phyloP scores from a whole-genome alignment of 1,284 basidiomycete species.

The Apiotrichum sp. region DNA sequence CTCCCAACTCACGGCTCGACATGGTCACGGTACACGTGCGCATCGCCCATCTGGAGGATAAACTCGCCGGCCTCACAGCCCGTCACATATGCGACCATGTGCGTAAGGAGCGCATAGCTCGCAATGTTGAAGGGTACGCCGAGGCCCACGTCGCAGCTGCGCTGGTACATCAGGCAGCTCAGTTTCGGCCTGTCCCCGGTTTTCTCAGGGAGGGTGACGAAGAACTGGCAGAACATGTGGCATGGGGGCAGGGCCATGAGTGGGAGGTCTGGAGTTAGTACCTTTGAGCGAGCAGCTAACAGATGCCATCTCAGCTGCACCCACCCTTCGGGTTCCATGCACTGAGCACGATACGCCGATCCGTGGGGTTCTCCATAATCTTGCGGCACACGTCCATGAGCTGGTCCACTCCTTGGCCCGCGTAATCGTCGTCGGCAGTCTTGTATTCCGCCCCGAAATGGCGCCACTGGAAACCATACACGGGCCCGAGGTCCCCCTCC shows the following conservation, averaged over 20 bases:
- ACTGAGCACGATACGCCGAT: constrained; percentile 88
- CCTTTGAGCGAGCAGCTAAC: neutral
- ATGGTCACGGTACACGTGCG: constrained; percentile 93
- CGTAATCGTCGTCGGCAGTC: constrained; percentile 75
- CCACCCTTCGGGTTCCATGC: constrained; percentile 96
- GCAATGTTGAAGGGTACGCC: constrained; percentile 99
- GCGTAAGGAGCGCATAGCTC: constrained; percentile 90
- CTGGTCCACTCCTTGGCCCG: constrained; percentile 89
- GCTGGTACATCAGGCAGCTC: constrained; percentile 95
- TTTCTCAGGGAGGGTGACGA: constrained; percentile 69
- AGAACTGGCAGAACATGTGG: constrained; percentile 98
- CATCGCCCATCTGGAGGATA: constrained; percentile 89
- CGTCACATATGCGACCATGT: constrained; percentile 92
- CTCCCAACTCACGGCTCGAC: constrained; percentile 56
- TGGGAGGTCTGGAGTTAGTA: constrained; percentile 61
- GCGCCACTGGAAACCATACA: constrained; percentile 98
- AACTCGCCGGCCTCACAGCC: constrained; percentile 80
- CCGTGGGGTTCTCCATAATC: constrained; percentile 89
- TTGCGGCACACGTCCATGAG: constrained; percentile 79
- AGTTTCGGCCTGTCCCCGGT: constrained; percentile 58
- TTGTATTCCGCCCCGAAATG: constrained; percentile 91
- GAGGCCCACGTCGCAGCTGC: constrained; percentile 92
- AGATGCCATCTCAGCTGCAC: constrained; percentile 20
- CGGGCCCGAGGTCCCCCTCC: constrained; percentile 89
- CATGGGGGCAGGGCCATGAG: constrained; percentile 96